Evolutionary conservation across 345 rosid species (phyloP).

Genomic region (Pseudoturritis turrita): DNA sequence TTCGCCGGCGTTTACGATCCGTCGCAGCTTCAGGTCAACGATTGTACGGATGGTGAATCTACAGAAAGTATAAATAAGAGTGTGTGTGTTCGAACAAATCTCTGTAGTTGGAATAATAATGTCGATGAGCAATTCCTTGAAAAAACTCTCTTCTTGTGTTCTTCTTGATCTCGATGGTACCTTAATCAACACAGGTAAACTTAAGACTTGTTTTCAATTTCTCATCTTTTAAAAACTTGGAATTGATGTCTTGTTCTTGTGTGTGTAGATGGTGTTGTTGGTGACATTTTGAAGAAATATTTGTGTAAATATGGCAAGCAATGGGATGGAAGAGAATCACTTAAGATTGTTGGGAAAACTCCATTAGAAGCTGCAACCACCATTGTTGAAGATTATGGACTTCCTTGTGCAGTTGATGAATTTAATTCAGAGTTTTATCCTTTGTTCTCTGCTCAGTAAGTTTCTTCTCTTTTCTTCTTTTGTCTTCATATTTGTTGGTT

Average conservation of each 20-base stretch:
- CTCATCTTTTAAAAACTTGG: background rate
- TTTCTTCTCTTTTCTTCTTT: background rate
- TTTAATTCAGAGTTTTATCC: slow-evolving; percentile 56
- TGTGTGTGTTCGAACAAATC: background rate
- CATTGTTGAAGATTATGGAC: slow-evolving; percentile 75
- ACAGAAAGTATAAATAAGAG: background rate
- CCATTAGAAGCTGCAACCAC: slow-evolving; percentile 75
- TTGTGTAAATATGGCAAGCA: slow-evolving; percentile 72
- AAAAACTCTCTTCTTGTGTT: slow-evolving; percentile 48
- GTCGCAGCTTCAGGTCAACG: background rate
- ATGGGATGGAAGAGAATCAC: slow-evolving; percentile 93
- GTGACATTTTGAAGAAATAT: slow-evolving; percentile 54
- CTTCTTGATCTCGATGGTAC: slow-evolving; percentile 82
- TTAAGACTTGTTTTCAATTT: background rate
- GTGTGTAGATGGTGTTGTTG: slow-evolving; percentile 57
- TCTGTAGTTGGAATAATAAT: slow-evolving; percentile 2
- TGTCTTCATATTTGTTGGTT: background rate
- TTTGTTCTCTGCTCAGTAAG: slow-evolving; percentile 62
- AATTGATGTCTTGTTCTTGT: background rate
- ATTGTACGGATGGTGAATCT: background rate
- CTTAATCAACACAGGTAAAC: slow-evolving; percentile 52
- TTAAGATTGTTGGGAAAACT: slow-evolving; percentile 57
- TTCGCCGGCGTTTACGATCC: background rate
- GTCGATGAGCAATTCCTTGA: slow-evolving; percentile 40
- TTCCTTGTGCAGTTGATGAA: slow-evolving; percentile 68